phyloP scores from a whole-genome alignment of 306 rosid species.

The Casuarina cunninghamiana region DNA sequence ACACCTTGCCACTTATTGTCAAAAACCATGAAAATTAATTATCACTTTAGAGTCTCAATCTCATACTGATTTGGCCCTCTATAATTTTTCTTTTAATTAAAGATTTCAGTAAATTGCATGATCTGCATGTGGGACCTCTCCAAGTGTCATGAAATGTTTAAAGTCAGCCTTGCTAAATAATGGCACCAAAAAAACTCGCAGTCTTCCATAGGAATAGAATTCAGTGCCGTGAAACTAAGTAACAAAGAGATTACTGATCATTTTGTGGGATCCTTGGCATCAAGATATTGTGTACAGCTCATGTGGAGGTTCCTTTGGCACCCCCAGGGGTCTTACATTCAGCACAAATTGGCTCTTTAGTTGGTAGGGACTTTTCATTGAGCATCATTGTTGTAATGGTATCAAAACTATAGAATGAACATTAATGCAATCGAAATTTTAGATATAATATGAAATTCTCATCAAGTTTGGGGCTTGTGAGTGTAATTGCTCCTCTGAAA shows the following conservation, averaged over 20 bases:
- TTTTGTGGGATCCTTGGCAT: neutral
- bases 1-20: neutral
- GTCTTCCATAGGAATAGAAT: neutral
- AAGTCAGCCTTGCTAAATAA: neutral
- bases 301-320: neutral
- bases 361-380: neutral
- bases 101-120: neutral
- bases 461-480: neutral
- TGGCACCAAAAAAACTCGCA: neutral
- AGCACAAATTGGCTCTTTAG: neutral
- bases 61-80: no score
- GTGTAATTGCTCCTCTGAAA: neutral
- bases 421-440: neutral
- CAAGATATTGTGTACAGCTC: neutral
- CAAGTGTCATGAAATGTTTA: neutral
- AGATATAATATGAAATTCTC: neutral
- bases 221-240: neutral
- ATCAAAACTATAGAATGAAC: neutral
- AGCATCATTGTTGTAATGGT: neutral
- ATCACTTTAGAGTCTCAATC: neutral
- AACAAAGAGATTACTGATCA: neutral
- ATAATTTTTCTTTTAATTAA: no score
- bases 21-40: neutral
- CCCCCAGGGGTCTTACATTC: neutral
- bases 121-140: neutral